These are phyloP conservation scores for Pseudopyricularia cyperi DNA, from an alignment of 2,329 filamentous ascomycete genomes.

Conservation along the genomic window DNA sequence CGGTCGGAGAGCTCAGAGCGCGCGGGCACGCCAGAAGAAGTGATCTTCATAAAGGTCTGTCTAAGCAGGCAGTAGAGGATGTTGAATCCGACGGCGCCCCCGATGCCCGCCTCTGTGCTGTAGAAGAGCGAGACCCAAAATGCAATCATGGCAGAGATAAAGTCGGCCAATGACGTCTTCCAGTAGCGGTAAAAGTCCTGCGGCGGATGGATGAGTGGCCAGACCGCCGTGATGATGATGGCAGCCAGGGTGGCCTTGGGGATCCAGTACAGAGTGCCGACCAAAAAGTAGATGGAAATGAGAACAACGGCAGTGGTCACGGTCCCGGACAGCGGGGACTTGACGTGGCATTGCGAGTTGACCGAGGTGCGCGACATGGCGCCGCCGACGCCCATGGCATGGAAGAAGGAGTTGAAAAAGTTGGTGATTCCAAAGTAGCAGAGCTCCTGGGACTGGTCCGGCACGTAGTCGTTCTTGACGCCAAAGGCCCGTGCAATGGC, in stretches of 20 bases:
- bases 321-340: slow-evolving; percentile 45
- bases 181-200: slow-evolving; percentile 50
- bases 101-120: slow-evolving; percentile 47
- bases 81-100: slow-evolving; percentile 46
- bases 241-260: slow-evolving; percentile 51
- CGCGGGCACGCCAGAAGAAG: slow-evolving; percentile 15
- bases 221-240: slow-evolving; percentile 54
- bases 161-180: slow-evolving; percentile 51
- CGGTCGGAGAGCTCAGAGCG: slow-evolving; percentile 14
- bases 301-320: slow-evolving; percentile 50
- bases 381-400: slow-evolving; percentile 49
- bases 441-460: slow-evolving; percentile 52
- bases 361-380: slow-evolving; percentile 57
- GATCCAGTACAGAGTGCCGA: slow-evolving; percentile 52
- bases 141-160: slow-evolving; percentile 47
- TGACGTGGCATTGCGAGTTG: slow-evolving; percentile 51
- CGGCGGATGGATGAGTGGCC: slow-evolving; percentile 45
- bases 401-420: slow-evolving; percentile 52
- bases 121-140: slow-evolving; percentile 53
- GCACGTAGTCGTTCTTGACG: slow-evolving; percentile 46
- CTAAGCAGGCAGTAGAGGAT: slow-evolving; percentile 47
- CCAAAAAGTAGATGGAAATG: slow-evolving; percentile 47
- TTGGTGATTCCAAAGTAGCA: slow-evolving; percentile 50
- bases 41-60: slow-evolving; percentile 37
- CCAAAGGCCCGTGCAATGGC: slow-evolving; percentile 52